Conservation (phyloP, 2,329 filamentous ascomycete genomes). For the Rhinocladiella mackenziei region DNA sequence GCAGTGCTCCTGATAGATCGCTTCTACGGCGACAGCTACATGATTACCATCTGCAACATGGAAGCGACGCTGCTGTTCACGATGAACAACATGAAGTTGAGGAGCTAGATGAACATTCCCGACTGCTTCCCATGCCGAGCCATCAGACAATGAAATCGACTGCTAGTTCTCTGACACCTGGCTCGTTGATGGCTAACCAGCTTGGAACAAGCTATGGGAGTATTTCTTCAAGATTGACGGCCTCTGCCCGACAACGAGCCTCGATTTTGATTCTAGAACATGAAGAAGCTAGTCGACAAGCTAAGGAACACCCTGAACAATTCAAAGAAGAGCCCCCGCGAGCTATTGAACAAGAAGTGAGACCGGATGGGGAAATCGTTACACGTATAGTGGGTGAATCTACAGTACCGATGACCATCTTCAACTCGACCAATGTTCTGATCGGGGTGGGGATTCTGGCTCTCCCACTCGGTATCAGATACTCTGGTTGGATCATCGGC, state of each 20-base stretch:
- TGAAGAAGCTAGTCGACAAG: slow-evolving; percentile 41
- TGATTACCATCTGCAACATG: slow-evolving; percentile 12
- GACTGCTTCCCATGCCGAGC: slow-evolving; percentile 18
- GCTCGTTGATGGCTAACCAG: slow-evolving; percentile 7
- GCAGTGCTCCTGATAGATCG: slow-evolving; percentile 26
- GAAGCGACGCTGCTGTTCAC: slow-evolving; percentile 30
- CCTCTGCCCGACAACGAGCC: slow-evolving; percentile 54
- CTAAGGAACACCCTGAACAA: slow-evolving; percentile 28
- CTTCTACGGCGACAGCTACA: slow-evolving; percentile 33
- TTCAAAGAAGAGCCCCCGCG: slow-evolving; percentile 24
- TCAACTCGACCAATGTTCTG: slow-evolving; percentile 92
- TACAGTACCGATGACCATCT: slow-evolving; percentile 91
- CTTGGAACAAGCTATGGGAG: slow-evolving; percentile 58
- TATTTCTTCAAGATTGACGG: slow-evolving; percentile 54
- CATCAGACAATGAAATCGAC: slow-evolving; percentile 12
- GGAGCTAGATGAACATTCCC: slow-evolving; percentile 29
- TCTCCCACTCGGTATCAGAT: slow-evolving; percentile 79
- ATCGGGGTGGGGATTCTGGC: slow-evolving; percentile 88
- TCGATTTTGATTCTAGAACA: slow-evolving; percentile 53
- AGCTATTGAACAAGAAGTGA: slow-evolving; percentile 23
- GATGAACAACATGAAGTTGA: slow-evolving; percentile 25
- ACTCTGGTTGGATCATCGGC: slow-evolving; percentile 84
- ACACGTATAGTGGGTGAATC: slow-evolving; percentile 85
- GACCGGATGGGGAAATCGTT: slow-evolving; percentile 63
- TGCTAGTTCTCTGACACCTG: slow-evolving; percentile 9